phyloP scores from a whole-genome alignment of 192 early-diverging fungal species.

The Gamsiella multidivaricata region DNA sequence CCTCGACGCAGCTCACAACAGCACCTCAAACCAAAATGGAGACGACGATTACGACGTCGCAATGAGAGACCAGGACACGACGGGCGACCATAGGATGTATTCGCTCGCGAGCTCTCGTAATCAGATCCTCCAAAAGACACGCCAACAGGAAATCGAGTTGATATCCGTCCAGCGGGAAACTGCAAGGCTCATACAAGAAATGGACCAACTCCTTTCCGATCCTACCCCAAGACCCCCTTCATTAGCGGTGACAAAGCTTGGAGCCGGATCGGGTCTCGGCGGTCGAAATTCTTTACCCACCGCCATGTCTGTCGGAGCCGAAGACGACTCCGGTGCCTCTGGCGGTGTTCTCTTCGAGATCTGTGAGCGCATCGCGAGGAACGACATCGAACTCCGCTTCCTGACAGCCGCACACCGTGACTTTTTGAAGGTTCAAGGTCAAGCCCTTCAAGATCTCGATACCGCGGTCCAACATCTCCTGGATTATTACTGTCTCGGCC shows the following conservation, averaged over 20 bases:
- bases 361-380: constrained; percentile 39
- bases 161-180: constrained; percentile 45
- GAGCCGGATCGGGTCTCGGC: too few species aligned
- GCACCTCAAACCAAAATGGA: too few species aligned
- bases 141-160: constrained; percentile 46
- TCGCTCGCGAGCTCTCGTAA: constrained; percentile 34
- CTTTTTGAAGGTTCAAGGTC: constrained; percentile 11
- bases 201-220: constrained; percentile 45
- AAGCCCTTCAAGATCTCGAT: constrained; percentile 12
- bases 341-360: constrained; percentile 39
- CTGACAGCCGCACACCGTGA: constrained; percentile 21
- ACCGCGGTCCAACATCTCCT: constrained; percentile 9
- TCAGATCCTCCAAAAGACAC: constrained; percentile 20
- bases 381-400: constrained; percentile 34
- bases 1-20: constrained; percentile 17
- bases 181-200: constrained; percentile 20
- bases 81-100: constrained; percentile 15
- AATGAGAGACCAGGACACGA: background rate
- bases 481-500: constrained; percentile 29
- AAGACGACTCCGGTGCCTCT: background rate
- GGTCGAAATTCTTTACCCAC: background rate
- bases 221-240: background rate
- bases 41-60: too few species aligned
- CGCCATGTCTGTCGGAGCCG: too few species aligned
- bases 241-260: too few species aligned